Evolutionary conservation across 768 basidiomycete species (phyloP), one percentile per base, ranked within the genome.

Genomic region (Rhodosporidiobolus odoratus): DNA sequence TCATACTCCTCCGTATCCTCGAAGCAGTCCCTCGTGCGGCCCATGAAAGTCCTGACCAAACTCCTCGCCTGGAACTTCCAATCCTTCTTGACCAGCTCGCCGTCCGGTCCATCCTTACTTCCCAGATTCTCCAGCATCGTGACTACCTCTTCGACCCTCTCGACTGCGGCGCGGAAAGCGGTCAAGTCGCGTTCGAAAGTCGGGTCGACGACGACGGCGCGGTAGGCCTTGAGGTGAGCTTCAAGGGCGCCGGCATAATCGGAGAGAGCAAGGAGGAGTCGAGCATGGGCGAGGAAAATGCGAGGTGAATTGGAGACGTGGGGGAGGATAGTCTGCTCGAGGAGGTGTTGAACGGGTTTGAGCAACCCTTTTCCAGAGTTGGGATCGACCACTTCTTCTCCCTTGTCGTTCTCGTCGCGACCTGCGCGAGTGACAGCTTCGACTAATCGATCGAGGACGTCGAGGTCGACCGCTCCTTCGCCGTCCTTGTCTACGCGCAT

Each of bases 1-100:
- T 82, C 78, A 88, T 90, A 97, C 81, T 92, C 92, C 7, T 87
- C 84, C 78, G 96, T 90, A 61, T 93, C 93, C 79, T 89, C 90
- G 73, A 93, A 97, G 67, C 82, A 77, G 47, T 87, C 90, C 79
- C 83, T 87, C 68, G 90, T 91, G 69, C 90, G 83, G 12, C 90
- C 94, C 80, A 91, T 84, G 80, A 97, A 98, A 61, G 88, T 89
- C 80, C 94, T 83, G 68, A 97, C 84, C 66, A 97, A 83, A 70
- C 91, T 93, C 63, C 89, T 84, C 53, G 87, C 91, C 80, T 95
- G 91, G 76, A 90, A 84, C 79, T 83, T 85, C 96, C 96, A 98
- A 69, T 81, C 81, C 38, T 79, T 80, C 76, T 64, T 53, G 43
- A 70, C 64, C 27, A 71, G 47, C 37, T 73, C 65, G 79, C 83